Evolutionary conservation across 345 rosid species (phyloP).

Genomic region (Pseudoturritis turrita): DNA sequence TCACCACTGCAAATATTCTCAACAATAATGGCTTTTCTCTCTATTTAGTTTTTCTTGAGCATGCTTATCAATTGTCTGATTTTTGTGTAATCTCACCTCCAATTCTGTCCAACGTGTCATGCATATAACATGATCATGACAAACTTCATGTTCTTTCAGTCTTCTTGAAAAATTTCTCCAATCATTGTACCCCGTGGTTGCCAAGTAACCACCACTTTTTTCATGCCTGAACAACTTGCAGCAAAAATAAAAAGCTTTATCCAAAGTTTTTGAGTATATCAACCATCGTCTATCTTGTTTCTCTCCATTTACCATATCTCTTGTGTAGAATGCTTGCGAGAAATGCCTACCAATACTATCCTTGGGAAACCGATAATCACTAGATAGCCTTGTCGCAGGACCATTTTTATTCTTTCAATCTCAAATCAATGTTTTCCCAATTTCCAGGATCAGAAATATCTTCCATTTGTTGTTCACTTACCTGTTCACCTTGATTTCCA

Average conservation of each 20-base stretch:
- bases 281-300: not conserved
- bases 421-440: too few relatives aligned
- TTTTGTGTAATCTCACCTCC: not conserved
- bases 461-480: too few relatives aligned
- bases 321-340: not conserved
- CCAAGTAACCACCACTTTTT: not conserved
- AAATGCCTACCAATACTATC: not conserved
- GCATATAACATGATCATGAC: not conserved
- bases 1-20: not conserved
- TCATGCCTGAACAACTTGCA: not conserved
- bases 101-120: not conserved
- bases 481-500: too few relatives aligned
- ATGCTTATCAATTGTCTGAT: not conserved
- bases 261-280: not conserved
- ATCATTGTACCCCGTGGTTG: not conserved
- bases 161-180: not conserved
- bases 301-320: not conserved
- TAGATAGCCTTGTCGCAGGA: not conserved
- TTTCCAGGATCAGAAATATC: too few relatives aligned
- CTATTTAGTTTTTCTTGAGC: not conserved
- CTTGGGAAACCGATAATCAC: not conserved
- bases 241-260: slow-evolving; percentile 1
- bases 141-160: not conserved
- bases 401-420: not conserved
- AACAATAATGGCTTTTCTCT: not conserved